These are phyloP conservation scores for Dalbergia cultrata DNA, from an alignment of 306 rosid genomes.

Conservation along the genomic window DNA sequence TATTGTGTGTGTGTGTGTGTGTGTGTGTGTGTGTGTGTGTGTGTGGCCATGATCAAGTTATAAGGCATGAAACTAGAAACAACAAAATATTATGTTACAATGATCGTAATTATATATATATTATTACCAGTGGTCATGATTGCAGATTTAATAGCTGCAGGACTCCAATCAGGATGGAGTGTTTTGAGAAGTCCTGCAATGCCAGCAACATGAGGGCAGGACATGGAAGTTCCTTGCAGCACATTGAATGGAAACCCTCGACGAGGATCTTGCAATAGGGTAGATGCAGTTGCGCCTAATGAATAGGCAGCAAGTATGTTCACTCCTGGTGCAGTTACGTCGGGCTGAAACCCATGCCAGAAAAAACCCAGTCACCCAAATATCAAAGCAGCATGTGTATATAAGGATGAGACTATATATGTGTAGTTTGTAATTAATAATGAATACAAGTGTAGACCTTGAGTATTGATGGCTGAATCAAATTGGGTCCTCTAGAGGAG, in stretches of 20 bases:
- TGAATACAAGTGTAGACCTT: not conserved
- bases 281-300: not conserved
- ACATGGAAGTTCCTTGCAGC: not conserved
- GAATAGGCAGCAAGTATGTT: conserved; percentile 40
- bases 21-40: too few relatives aligned
- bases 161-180: not conserved
- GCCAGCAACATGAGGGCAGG: not conserved
- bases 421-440: too few relatives aligned
- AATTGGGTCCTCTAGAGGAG: conserved; percentile 21
- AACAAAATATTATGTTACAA: too few relatives aligned
- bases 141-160: not conserved
- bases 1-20: too few relatives aligned
- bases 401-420: not conserved
- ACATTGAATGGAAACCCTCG: not conserved
- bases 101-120: too few relatives aligned
- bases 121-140: not conserved
- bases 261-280: not conserved
- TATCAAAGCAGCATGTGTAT: not conserved
- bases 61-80: too few relatives aligned
- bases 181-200: not conserved
- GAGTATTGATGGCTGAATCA: conserved; percentile 6
- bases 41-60: too few relatives aligned
- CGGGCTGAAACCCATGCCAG: not conserved
- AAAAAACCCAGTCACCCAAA: not conserved
- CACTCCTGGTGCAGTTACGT: conserved; percentile 45